Base-by-base conservation (phyloP, 805 yeast genomes). In the Wickerhamiella sorbophila region DNA sequence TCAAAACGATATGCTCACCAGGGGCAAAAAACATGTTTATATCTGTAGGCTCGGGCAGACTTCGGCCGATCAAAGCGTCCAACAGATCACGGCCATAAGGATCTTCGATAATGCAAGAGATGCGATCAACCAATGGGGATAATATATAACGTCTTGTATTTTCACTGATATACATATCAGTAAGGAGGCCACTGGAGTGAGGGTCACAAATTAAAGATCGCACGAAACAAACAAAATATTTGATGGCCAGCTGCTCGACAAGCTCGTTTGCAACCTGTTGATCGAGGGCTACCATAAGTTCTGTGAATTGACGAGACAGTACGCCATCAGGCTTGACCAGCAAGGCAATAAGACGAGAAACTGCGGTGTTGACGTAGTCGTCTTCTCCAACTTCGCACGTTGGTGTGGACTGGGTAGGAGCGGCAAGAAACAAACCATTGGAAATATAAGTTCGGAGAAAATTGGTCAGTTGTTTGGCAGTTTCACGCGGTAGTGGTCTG, bases 1-100 rank as follows among this genome's bases (percentile, higher is more conserved):
- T 49, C 17, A 59, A 41, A 2, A 56, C 60, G 17, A 59, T 46
- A 24, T 50, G 41, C 39, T 53, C 55, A 29, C 53, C 49, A 2
- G 49, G 44, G 17, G 31, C 39, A 33, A 44, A 38, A 36, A 27
- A 37, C 14, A 5, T 22, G 21, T 31, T 42, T 18, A 35, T 24
- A 31, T 29, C 40, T 5, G 22, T 41, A 6, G 40, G 27, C 29
- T 6, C 10, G 8, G 17, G 10, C 6, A 38, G 4, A 15, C 31
- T 31, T n/a, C 31, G 31, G 31, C 38, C 40, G 19, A 35, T 24
- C 19, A 38, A 17, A 3, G 12, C 14, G 21, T 37, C 35, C 10
- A 41, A 34, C 34, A n/a, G 19, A 5, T 32, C 37, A 41, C 24
- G 27, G 29, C n/a, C 17, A 18, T 44, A 17, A 40, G 45, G 19